Percentiles rank a stretch among this genome's conserved stretches.
Evolutionary conservation across 805 yeast genomes (phyloP).

Genomic region (Gaillardinia entomophila): DNA sequence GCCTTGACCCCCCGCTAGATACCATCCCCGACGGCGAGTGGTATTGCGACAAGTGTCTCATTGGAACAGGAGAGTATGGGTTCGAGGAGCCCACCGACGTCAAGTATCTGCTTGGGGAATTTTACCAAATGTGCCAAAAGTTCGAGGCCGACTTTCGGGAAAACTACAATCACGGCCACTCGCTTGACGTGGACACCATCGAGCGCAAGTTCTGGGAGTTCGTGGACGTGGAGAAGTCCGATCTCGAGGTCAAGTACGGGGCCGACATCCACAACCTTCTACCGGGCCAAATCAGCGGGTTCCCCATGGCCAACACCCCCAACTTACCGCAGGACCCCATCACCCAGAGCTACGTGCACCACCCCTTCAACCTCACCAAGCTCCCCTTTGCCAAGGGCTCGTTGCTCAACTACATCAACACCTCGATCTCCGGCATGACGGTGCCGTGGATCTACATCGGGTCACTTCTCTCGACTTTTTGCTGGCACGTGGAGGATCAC

Average conservation of each 20-base stretch:
- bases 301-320: conserved; percentile 46
- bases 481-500: conserved; percentile 97
- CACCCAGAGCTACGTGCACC: conserved; percentile 37
- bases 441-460: conserved; percentile 95
- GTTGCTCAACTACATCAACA: conserved; percentile 56
- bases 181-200: conserved; percentile 36
- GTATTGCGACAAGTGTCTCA: conserved; percentile 80
- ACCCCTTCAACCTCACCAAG: conserved; percentile 72
- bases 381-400: conserved; percentile 70
- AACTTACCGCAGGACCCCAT: conserved; percentile 9
- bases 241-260: conserved; percentile 69
- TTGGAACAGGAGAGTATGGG: conserved; percentile 84
- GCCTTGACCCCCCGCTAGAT: conserved; percentile 54
- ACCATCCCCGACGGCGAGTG: conserved; percentile 56
- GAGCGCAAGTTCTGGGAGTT: conserved; percentile 67
- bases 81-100: conserved; percentile 62
- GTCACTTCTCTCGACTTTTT: conserved; percentile 81
- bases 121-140: conserved; percentile 48
- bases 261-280: conserved; percentile 71
- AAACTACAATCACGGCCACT: conserved; percentile 22
- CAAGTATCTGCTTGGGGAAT: conserved; percentile 53
- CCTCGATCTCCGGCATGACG: conserved; percentile 86
- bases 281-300: conserved; percentile 69
- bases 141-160: conserved; percentile 41
- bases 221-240: conserved; percentile 33